Base-by-base conservation (phyloP, 2,329 filamentous ascomycete species). In the Leptosphaerulina australis region DNA sequence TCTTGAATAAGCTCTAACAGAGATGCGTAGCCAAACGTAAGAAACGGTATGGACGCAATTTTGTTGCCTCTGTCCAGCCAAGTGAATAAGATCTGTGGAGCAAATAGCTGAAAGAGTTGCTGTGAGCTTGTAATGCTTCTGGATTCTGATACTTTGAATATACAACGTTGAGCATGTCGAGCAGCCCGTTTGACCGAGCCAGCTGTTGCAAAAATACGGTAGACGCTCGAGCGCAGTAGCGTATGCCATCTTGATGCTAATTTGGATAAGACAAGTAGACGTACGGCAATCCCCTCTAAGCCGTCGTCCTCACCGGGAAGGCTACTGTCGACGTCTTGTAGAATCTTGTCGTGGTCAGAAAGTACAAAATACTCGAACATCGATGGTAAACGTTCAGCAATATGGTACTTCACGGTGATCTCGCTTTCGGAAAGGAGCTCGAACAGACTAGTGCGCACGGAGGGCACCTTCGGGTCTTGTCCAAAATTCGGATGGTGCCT, bases 201-300 rank as follows among this genome's bases (percentile, higher is more conserved):
- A 1, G 92, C 89, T 0, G 88, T 91, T 70, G 97, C 94, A 62
- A 97, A 96, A 17, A 97, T 91, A 70, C 94, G 88, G 69, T 97
- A 99, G 14, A 96, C 88, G 58, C 91, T 91, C 57, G 88, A 85
- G 41, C 92, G 87, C 33, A 97, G 80, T 15, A 97, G 79, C 0
- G 92, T 96, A 51, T 91, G 86, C 90, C 93, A 97, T 40, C 79
- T 77, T 22, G 90, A 89, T 18, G 89, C 94, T 50, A 99, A 76
- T 46, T 85, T 85, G 1, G 88, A 84, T 9, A 97, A 76, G 7
- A 90, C 83, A 55, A 89, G 83, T 2, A 97, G 76, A 5, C 94
- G 86, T 56, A 96, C 83, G 0, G 91, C 90, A 59, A 97, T 93
- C 0, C 91, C 93, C 71, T 97, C 92, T 10, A 81, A 74, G 71